Evolutionary conservation across 2,329 filamentous ascomycete species (phyloP).

Genomic region (Remersonia thermophila): DNA sequence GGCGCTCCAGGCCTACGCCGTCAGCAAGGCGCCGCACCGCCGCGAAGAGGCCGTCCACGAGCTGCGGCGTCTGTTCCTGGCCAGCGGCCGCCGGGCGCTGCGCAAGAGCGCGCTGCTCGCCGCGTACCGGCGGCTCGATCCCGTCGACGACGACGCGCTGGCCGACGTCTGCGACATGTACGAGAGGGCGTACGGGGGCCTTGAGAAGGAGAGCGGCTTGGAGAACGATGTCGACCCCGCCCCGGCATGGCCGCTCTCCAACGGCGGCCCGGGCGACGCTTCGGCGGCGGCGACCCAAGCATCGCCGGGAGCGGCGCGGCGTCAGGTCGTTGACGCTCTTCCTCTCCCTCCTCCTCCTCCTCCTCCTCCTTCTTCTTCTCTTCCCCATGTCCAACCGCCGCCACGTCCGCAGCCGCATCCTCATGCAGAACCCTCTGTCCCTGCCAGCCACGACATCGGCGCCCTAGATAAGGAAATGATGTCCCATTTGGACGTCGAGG

Average conservation of each 20-base stretch:
- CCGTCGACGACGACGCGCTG: conserved; percentile 36
- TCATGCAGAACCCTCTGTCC: too few species aligned
- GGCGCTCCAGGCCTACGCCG: conserved; percentile 45
- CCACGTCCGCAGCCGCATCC: too few species aligned
- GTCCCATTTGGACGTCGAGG: conserved; percentile 1
- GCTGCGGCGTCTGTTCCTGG: conserved; percentile 45
- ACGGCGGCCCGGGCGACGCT: too few species aligned
- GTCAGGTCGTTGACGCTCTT: too few species aligned
- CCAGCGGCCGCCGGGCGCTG: conserved; percentile 37
- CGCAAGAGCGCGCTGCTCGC: conserved; percentile 38
- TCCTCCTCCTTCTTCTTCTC: too few species aligned
- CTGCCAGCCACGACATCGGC: too few species aligned
- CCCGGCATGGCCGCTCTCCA: conserved; percentile 11
- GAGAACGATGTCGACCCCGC: conserved; percentile 15
- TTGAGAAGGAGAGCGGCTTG: conserved; percentile 12
- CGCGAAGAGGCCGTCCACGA: conserved; percentile 53
- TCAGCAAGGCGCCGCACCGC: conserved; percentile 29
- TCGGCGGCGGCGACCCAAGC: too few species aligned
- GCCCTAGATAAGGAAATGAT: conserved; percentile 12
- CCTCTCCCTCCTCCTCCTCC: too few species aligned
- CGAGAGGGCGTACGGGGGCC: conserved; percentile 14
- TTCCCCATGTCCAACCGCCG: too few species aligned
- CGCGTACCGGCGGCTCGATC: conserved; percentile 44
- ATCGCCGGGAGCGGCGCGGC: too few species aligned
- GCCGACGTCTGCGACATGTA: conserved; percentile 33